Evolutionary conservation across 495 filamentous ascomycete genomes (phyloP).

Genomic region (Talaromyces stipitatus): DNA sequence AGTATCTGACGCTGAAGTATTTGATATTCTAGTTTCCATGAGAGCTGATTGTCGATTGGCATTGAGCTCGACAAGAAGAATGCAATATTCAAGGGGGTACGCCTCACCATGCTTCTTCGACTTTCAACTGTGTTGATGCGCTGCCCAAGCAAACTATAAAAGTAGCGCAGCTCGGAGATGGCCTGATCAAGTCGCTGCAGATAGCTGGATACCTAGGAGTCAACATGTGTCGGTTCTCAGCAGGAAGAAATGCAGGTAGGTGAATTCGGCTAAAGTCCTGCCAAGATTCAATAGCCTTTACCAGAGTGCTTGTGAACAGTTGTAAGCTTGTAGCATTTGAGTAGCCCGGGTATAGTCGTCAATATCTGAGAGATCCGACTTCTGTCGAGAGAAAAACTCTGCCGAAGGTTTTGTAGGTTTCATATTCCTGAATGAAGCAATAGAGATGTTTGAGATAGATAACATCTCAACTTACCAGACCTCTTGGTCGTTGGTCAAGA

Average conservation of each 20-base stretch:
- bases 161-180: slow-evolving; percentile 1
- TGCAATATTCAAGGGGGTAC: too few relatives aligned
- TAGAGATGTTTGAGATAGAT: neutral
- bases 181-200: slow-evolving; percentile 1
- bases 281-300: slow-evolving; percentile 5
- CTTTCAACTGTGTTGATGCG: slow-evolving; percentile 3
- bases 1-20: slow-evolving; percentile 2
- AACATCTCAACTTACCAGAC: neutral
- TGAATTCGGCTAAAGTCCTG: neutral
- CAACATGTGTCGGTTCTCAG: neutral
- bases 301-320: neutral
- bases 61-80: neutral
- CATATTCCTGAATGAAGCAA: neutral
- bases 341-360: slow-evolving; percentile 5
- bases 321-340: slow-evolving; percentile 2
- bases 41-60: neutral
- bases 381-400: neutral
- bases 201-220: slow-evolving; percentile 2
- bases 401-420: neutral
- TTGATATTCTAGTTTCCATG: slow-evolving; percentile 6
- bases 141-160: slow-evolving; percentile 4
- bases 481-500: neutral
- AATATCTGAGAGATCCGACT: neutral
- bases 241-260: neutral
- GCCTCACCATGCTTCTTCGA: slow-evolving; percentile 2